Evolutionary conservation across 1,284 basidiomycete genomes (phyloP).

Genomic region (Fomitopsis pinicola): DNA sequence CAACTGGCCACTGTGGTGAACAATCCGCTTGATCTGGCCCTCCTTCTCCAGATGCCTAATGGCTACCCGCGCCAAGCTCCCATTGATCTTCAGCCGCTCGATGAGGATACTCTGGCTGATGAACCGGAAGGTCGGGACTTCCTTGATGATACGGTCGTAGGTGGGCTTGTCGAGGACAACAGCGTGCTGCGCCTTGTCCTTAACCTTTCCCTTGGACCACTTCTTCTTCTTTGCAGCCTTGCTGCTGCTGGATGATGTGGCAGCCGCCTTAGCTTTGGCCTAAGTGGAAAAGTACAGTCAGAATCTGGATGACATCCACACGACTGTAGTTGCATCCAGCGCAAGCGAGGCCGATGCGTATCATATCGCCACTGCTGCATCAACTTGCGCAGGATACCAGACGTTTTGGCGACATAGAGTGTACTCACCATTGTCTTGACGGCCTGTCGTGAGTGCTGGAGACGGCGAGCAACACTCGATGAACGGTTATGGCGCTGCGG

Average conservation of each 20-base stretch:
- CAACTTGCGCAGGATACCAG: neutral
- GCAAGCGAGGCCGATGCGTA: neutral
- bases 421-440: constrained; percentile 30
- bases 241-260: constrained; percentile 65
- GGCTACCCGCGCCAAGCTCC: constrained; percentile 89
- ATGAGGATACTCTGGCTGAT: constrained; percentile 98
- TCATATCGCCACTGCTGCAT: constrained; percentile 5
- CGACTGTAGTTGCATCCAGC: constrained; percentile 19
- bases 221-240: constrained; percentile 98
- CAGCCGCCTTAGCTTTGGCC: constrained; percentile 79
- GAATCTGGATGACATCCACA: constrained; percentile 22
- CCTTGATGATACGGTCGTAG: constrained; percentile 97
- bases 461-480: neutral
- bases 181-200: constrained; percentile 97
- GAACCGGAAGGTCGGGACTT: constrained; percentile 99
- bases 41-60: constrained; percentile 95
- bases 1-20: constrained; percentile 93
- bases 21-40: constrained; percentile 93
- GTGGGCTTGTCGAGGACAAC: constrained; percentile 90
- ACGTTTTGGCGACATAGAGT: neutral
- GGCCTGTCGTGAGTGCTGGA: constrained; percentile 24
- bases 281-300: constrained; percentile 23
- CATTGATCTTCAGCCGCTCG: constrained; percentile 96
- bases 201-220: constrained; percentile 99
- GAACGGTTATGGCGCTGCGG: constrained; percentile 1